These are phyloP conservation scores for Datura wrightii DNA, from an alignment of 257 asterid species.

Conservation along the genomic window DNA sequence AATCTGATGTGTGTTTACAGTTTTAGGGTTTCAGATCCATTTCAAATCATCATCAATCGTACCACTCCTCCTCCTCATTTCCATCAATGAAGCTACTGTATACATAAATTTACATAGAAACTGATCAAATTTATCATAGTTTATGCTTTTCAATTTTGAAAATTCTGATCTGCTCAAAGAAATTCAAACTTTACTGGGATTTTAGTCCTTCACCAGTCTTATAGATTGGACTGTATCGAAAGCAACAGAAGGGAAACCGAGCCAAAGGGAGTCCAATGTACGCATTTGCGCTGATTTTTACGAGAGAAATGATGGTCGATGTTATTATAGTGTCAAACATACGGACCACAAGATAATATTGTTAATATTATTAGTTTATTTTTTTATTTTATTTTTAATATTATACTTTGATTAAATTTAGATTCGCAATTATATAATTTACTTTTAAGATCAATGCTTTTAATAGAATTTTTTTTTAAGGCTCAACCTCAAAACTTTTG, in stretches of 20 bases:
- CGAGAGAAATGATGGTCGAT: not conserved
- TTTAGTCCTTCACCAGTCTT: not conserved
- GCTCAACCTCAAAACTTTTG: too few species aligned
- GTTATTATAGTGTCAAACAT: not conserved
- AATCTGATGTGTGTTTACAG: too few species aligned
- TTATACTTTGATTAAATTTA: too few species aligned
- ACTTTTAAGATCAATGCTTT: too few species aligned
- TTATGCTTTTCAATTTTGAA: not conserved
- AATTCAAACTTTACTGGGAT: constrained; percentile 7
- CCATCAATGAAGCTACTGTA: not conserved
- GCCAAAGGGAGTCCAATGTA: not conserved
- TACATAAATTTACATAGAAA: constrained; percentile 12
- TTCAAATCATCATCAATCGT: constrained; percentile 5
- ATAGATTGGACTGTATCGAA: not conserved
- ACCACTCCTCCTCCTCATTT: not conserved
- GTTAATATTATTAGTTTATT: not conserved
- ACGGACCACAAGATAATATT: not conserved
- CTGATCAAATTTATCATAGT: not conserved
- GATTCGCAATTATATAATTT: too few species aligned
- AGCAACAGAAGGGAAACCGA: not conserved
- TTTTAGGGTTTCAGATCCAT: constrained; percentile 20
- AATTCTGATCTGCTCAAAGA: not conserved
- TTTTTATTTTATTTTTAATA: too few species aligned
- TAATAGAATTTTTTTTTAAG: too few species aligned
- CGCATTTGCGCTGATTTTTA: not conserved